A percentile compares a stretch with the other conserved stretches of the same genome.
Evolutionary conservation across 2,329 filamentous ascomycete genomes (phyloP).

Genomic region (Microcera coccophila): DNA sequence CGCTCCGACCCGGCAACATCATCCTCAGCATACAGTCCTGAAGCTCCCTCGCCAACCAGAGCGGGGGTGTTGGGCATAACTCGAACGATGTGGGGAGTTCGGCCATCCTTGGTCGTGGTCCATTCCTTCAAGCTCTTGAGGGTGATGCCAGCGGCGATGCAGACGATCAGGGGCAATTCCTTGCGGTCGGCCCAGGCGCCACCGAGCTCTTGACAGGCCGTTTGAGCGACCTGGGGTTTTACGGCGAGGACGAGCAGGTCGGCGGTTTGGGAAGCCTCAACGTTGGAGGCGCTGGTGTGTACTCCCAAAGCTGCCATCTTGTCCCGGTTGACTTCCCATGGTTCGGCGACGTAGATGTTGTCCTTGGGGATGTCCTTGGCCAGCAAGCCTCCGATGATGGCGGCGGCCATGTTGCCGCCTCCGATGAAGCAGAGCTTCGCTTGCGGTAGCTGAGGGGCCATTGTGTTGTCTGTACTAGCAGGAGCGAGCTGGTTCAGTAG

Average conservation of each 20-base stretch:
- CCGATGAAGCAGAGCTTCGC: slow-evolving; percentile 39
- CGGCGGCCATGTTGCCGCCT: slow-evolving; percentile 51
- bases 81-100: slow-evolving; percentile 43
- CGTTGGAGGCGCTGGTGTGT: slow-evolving; percentile 44
- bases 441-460: slow-evolving; percentile 28
- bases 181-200: slow-evolving; percentile 33
- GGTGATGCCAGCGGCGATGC: slow-evolving; percentile 48
- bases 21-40: slow-evolving; percentile 42
- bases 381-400: slow-evolving; percentile 49
- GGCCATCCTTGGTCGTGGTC: slow-evolving; percentile 36
- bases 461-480: too few relatives aligned
- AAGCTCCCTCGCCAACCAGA: slow-evolving; percentile 48
- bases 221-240: slow-evolving; percentile 49
- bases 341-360: slow-evolving; percentile 48
- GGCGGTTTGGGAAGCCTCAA: slow-evolving; percentile 41
- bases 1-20: slow-evolving; percentile 42
- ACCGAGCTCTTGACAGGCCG: slow-evolving; percentile 46
- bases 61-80: slow-evolving; percentile 54
- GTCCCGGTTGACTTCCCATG: slow-evolving; percentile 50
- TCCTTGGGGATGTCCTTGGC: slow-evolving; percentile 40
- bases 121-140: slow-evolving; percentile 41
- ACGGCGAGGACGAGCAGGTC: slow-evolving; percentile 48
- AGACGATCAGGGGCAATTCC: slow-evolving; percentile 43
- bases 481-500: not conserved
- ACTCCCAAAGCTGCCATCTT: slow-evolving; percentile 47